phyloP scores from a whole-genome alignment of 441 rosid genomes.

The Populus hybrid region DNA sequence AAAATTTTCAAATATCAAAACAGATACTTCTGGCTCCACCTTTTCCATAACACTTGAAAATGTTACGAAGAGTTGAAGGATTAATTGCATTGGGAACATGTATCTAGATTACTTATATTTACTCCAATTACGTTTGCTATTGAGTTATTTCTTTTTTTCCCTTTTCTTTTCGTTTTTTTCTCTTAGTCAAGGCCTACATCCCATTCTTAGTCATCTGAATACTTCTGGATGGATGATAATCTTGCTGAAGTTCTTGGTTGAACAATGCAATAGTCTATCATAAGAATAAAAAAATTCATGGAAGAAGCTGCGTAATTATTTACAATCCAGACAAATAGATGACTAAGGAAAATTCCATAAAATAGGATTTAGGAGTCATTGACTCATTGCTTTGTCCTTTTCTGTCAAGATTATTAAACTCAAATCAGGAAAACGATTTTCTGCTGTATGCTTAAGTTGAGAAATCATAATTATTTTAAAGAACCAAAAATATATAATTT shows the following conservation, averaged over 20 bases:
- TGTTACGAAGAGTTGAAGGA: too few relatives aligned
- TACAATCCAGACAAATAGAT: too few relatives aligned
- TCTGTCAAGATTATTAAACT: neutral
- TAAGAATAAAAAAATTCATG: neutral
- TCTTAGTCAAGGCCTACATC: neutral
- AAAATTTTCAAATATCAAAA: too few relatives aligned
- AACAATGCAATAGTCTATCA: neutral
- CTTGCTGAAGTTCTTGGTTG: neutral
- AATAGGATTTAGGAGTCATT: neutral
- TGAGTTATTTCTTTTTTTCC: neutral
- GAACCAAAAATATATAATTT: neutral
- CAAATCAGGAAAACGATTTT: neutral
- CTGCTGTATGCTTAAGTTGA: neutral
- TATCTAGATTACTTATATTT: neutral
- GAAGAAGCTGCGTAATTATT: neutral
- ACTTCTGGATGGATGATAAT: neutral
- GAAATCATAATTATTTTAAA: neutral
- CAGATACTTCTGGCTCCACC: too few relatives aligned
- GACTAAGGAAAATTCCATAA: neutral
- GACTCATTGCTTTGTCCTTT: neutral
- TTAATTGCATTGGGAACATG: too few relatives aligned
- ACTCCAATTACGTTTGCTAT: neutral
- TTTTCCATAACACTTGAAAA: too few relatives aligned
- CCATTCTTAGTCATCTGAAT: neutral
- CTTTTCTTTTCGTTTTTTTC: neutral